These are phyloP conservation scores for Ochetophila trinervis DNA, from an alignment of 306 rosid genomes.

Conservation along the genomic window DNA sequence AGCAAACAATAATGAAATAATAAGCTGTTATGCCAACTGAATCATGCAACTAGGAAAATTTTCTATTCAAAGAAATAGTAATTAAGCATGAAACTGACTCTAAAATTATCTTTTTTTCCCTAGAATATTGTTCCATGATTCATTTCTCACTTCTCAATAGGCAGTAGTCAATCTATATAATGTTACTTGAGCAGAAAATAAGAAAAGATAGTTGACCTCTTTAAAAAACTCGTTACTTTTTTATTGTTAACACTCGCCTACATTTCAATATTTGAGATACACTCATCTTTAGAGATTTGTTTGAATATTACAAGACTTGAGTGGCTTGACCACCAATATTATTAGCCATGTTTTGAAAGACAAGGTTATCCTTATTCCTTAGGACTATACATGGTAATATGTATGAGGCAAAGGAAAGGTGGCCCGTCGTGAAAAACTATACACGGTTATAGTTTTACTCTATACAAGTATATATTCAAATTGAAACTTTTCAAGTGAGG, in stretches of 20 bases:
- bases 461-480: background rate
- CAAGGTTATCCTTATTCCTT: background rate
- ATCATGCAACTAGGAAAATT: background rate
- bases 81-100: background rate
- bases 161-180: background rate
- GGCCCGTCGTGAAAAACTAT: no score
- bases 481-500: background rate
- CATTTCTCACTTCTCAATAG: background rate
- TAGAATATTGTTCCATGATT: constrained; percentile 1
- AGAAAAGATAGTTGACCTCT: no score
- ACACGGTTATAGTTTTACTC: no score
- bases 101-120: background rate
- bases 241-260: no score
- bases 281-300: no score
- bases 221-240: no score
- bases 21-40: background rate
- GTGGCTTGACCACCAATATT: no score
- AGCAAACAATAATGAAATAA: background rate
- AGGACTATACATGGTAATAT: no score
- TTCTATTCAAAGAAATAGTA: background rate
- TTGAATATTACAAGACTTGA: no score
- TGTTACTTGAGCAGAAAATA: background rate
- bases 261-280: no score
- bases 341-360: background rate
- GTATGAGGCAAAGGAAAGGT: background rate